phyloP scores from a whole-genome alignment of 2,329 filamentous ascomycete genomes.

The Ophiostoma tasmaniense region DNA sequence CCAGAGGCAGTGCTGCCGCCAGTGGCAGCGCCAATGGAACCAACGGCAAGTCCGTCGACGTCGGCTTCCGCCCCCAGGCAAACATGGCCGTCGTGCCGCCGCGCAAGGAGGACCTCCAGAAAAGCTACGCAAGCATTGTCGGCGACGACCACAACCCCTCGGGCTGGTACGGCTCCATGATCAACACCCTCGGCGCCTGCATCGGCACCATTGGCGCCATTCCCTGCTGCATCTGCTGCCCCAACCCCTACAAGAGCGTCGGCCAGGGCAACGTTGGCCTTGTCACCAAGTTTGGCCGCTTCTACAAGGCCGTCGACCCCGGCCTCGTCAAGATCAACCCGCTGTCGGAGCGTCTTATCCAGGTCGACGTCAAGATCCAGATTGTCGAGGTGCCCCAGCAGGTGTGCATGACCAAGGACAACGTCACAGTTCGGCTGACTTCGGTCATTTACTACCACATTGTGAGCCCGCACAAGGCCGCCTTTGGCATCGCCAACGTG shows the following conservation, averaged over 20 bases:
- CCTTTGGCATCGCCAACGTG: constrained; percentile 92
- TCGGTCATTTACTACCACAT: constrained; percentile 99
- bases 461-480: constrained; percentile 87
- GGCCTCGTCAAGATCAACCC: constrained; percentile 97
- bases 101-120: constrained; percentile 73
- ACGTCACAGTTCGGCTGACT: constrained; percentile 86
- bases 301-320: constrained; percentile 92
- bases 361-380: constrained; percentile 98
- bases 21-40: background rate
- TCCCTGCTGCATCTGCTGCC: constrained; percentile 84
- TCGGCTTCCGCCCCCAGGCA: constrained; percentile 41
- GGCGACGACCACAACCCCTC: constrained; percentile 59
- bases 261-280: constrained; percentile 89
- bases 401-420: constrained; percentile 99
- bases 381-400: constrained; percentile 95
- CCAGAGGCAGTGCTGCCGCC: background rate
- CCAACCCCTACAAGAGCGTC: constrained; percentile 92
- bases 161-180: constrained; percentile 87
- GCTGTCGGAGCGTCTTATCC: constrained; percentile 77
- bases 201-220: constrained; percentile 77
- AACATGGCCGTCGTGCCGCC: constrained; percentile 70
- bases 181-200: constrained; percentile 54
- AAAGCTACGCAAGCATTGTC: constrained; percentile 60
- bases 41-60: constrained; percentile 3
- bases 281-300: constrained; percentile 89